Conservation (phyloP, 2,329 filamentous ascomycete species). For the Trichophyton rubrum region DNA sequence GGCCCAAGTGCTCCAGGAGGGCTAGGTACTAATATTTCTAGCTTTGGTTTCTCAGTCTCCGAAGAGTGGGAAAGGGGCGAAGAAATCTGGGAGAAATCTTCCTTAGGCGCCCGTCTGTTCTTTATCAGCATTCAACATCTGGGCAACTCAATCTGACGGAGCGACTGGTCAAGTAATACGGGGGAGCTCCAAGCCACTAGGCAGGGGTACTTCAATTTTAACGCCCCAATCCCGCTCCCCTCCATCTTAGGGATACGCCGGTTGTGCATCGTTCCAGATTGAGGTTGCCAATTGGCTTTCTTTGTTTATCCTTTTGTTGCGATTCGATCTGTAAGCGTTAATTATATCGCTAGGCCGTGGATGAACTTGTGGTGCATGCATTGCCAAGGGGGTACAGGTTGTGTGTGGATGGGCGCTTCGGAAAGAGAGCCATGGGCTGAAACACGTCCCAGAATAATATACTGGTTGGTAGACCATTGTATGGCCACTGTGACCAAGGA, state of each 20-base stretch:
- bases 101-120: not conserved
- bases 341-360: not conserved
- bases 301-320: constrained; percentile 7
- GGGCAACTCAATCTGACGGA: not conserved
- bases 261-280: not conserved
- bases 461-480: too few relatives aligned
- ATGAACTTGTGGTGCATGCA: not conserved
- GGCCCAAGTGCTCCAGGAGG: not conserved
- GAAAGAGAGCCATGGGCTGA: not conserved
- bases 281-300: constrained; percentile 1
- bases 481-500: not conserved
- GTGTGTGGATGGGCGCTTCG: not conserved
- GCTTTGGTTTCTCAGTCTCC: not conserved
- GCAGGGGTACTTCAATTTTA: not conserved
- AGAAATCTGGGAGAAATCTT: not conserved
- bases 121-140: not conserved
- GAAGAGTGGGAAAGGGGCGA: not conserved
- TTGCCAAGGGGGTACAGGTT: not conserved
- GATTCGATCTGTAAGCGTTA: not conserved
- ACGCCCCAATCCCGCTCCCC: not conserved
- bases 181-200: not conserved
- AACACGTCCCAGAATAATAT: too few relatives aligned
- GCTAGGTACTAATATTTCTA: not conserved
- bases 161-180: not conserved
- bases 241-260: not conserved